A percentile compares a stretch with the other conserved stretches of the same genome.
Evolutionary conservation across 2,329 filamentous ascomycete species (phyloP).

Genomic region (Phialemoniopsis sp.): DNA sequence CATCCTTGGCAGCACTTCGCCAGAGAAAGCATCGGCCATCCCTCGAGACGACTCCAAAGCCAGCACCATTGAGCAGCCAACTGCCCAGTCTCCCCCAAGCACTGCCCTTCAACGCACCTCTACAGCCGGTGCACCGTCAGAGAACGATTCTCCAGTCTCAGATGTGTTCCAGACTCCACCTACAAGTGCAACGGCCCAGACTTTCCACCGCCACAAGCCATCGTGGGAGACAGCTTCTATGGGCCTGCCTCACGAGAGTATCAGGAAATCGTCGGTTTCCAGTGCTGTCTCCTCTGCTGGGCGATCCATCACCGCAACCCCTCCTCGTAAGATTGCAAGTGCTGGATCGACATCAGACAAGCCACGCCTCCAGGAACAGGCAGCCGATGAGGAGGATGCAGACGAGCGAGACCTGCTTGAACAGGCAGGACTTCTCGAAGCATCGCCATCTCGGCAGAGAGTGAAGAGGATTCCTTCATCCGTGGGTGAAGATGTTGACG

Average conservation of each 20-base stretch:
- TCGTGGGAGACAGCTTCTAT: conserved; percentile 37
- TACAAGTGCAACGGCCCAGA: conserved; percentile 29
- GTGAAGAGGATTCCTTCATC: conserved; percentile 29
- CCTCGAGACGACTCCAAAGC: conserved; percentile 25
- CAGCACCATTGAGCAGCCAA: conserved; percentile 28
- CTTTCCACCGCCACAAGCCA: conserved; percentile 31
- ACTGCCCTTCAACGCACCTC: conserved; percentile 23
- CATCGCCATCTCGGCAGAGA: conserved; percentile 12
- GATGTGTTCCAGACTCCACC: conserved; percentile 48
- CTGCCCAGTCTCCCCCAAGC: conserved; percentile 26
- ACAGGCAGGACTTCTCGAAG: conserved; percentile 61
- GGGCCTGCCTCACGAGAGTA: conserved; percentile 23
- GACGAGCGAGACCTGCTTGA: conserved; percentile 64
- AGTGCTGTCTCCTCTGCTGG: conserved; percentile 33
- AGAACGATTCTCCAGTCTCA: conserved; percentile 30
- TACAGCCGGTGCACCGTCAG: conserved; percentile 19
- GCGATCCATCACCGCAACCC: conserved; percentile 22
- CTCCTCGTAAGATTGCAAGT: conserved; percentile 21
- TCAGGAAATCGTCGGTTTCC: conserved; percentile 38
- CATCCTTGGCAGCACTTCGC: conserved; percentile 13
- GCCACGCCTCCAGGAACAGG: conserved; percentile 23
- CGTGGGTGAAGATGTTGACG: conserved; percentile 21
- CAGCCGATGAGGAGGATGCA: conserved; percentile 49
- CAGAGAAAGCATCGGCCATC: conserved; percentile 11
- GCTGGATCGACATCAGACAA: conserved; percentile 23